Base-by-base conservation (phyloP, 2,329 filamentous ascomycete genomes). In the Fusarium ambrosium region DNA sequence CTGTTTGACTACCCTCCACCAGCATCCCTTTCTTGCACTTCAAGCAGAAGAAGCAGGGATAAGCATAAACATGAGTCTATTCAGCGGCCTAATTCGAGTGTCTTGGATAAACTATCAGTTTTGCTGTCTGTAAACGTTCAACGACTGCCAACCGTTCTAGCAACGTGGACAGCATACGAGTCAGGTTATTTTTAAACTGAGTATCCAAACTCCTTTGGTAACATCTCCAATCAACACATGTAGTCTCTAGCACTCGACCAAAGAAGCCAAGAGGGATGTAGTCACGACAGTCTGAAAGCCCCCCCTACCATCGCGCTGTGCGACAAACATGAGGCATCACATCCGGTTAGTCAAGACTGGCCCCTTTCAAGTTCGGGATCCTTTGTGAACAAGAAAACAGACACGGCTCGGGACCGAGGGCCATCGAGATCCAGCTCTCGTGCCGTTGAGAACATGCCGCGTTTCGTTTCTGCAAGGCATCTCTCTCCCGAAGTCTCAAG, bases 161-260 rank as follows among this genome's bases (percentile, higher is more conserved):
- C 59, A 67, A 64, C 67, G 70, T 70, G 62, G 48, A 59, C 18
- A 16, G 3, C 27, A 43, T n/a, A 43, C 32, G 53, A 43, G 39
- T 58, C 34, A 41, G 34, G 13, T 43, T 76, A 56, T 72, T 72
- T 67, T 67, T 64, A 71, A 74, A 29, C 11, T 6, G 6, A 34
- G n/a, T 10, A 5, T 24, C 2, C 27, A 27, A 16, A 3, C 2
- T n/a, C 13, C 4, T 20, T 16, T 16, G 1, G 29, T 2, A 16
- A 20, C n/a, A 6, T 29, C 5, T 45, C 27, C 43, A 56, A 68
- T 36, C 61, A 66, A 63, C 48, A 63, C 41, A 43, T 24, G 16
- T 10, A 27, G 18, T 16, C 37, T 36, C 20, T 10, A 24, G 45
- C 29, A 22, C 16, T 27, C n/a, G 11, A 62, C 43, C 41, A 43